Base-by-base conservation (phyloP, 2,329 filamentous ascomycete genomes). In the Pseudogymnoascus sp. region DNA sequence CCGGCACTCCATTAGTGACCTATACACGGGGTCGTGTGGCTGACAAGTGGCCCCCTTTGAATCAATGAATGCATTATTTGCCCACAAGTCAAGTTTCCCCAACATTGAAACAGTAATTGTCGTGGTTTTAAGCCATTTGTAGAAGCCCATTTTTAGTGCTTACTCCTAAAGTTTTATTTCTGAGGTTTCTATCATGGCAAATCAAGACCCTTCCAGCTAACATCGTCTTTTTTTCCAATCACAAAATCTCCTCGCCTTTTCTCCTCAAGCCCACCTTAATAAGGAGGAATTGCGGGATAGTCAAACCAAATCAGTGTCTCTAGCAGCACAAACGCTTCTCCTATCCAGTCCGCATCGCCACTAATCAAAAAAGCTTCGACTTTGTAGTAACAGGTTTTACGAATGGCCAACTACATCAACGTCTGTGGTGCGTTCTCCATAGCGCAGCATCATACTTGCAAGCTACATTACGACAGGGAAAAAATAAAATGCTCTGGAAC, bases 371-470 rank as follows among this genome's bases (percentile, higher is more conserved):
- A 25, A 25, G 11, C 4, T 36, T 36, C 34, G 2, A 36, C 4
- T 25, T 25, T 25, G 25, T 25, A 40, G 37, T 40, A 16, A 40
- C 14, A 10, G n/a, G 5, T 40, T 40, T 40, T n/a, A 16, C 37
- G 6, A n/a, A 44, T 44, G 40, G 40, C 40, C 40, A 44, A 6
- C 79, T 78, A 28, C 78, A 36, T 31, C 60, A 28, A 38, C 12
- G 53, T 46, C 42, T 40, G 60, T 37, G 53, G 16, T 25, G 12
- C 34, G 37, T 28, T 14, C 62, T 11, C 46, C 34, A 42, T 34
- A 28, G 44, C 31, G 16, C 64, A 65, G 23, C 21, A 53, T 7
- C 59, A 60, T 12, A 46, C 61, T 31, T 65, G 59, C 50, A 38
- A 46, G 16, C 62, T 65, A n/a, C 62, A 65, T 40, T 36, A 59